Evolutionary conservation across 2,329 filamentous ascomycete genomes (phyloP).

Genomic region (Cladophialophora chaetospira): DNA sequence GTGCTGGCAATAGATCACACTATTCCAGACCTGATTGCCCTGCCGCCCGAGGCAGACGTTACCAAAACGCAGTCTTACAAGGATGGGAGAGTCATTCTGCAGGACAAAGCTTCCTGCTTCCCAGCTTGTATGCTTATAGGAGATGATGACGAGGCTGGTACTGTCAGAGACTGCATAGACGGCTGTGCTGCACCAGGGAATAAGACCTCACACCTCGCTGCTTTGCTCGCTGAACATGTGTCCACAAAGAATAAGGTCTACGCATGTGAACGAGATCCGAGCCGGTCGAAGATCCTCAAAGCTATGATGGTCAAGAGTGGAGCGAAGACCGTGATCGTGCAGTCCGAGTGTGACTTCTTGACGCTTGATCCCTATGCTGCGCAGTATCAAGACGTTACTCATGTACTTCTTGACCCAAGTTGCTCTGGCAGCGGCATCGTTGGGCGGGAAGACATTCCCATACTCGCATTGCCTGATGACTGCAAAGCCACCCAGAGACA

Average conservation of each 20-base stretch:
- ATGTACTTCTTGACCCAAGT: constrained; percentile 85
- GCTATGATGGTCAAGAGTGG: constrained; percentile 84
- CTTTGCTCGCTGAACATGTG: constrained; percentile 58
- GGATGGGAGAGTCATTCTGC: constrained; percentile 78
- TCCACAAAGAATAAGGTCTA: constrained; percentile 53
- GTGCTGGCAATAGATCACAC: constrained; percentile 73
- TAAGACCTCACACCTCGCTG: constrained; percentile 91
- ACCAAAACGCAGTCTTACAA: constrained; percentile 73
- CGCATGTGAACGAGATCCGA: constrained; percentile 76
- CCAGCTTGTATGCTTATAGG: constrained; percentile 81
- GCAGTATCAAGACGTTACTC: constrained; percentile 70
- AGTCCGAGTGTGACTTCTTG: constrained; percentile 78
- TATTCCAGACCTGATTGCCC: constrained; percentile 79
- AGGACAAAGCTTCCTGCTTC: constrained; percentile 97
- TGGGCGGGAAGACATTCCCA: constrained; percentile 76
- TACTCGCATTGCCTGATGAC: constrained; percentile 61
- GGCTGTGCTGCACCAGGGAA: constrained; percentile 94
- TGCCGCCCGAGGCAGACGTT: constrained; percentile 72
- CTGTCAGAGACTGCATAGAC: constrained; percentile 75
- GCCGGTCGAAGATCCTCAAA: constrained; percentile 71
- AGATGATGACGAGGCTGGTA: constrained; percentile 50
- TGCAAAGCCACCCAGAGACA: constrained; percentile 25
- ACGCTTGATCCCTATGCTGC: constrained; percentile 66
- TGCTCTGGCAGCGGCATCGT: constrained; percentile 96
- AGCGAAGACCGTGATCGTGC: constrained; percentile 67